Evolutionary conservation across 176 grass and related monocot genomes (phyloP), one percentile per base, ranked within the genome.

Genomic region (Cocos nucifera): DNA sequence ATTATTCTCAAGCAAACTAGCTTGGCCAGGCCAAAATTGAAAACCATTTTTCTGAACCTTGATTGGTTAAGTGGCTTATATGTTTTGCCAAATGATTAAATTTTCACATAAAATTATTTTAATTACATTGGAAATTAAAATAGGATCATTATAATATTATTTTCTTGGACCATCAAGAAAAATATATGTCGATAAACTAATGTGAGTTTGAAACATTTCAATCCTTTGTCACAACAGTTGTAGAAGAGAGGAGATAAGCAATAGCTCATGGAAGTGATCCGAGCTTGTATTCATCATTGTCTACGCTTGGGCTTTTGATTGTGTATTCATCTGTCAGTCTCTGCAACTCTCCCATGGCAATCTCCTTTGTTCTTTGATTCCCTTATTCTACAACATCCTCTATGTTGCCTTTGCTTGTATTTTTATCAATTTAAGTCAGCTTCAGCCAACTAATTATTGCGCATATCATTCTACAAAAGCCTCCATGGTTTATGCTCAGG

Each of bases 241-340:
- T 28, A 28, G 58, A 71, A 73, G 62, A 15, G 54, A 18, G 17
- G 73, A 75, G 66, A 78, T 78, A 75, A 67, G 55, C 15, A 64
- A 68, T 28, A 65, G 67, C 8, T 32, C 63, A 17, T 90, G 72
- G 78, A 86, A 79, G 74, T 64, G 63, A 68, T 53, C 68, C 25
- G 91, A 96, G 75, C 81, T 96, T 63, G 60, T 39, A 50, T 65
- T 65, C 23, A 50, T 82, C 58, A 55, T 83, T 56, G 0, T 77
- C 55, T 96, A 90, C 65, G 91, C 86, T 39, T 12, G 69, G 64
- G 77, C 49, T 14, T 96, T 96, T 80, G 90, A 90, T 66, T 12
- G 64, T 5, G 17, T 72, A 64, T 44, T 90, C 49, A 54, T 85
- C 75, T 48, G 35, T 10, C 85, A 35, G 61, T 96, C 91, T 32